Conservation (phyloP, 768 basidiomycete genomes). For the Brasilioporus rufonigricans region DNA sequence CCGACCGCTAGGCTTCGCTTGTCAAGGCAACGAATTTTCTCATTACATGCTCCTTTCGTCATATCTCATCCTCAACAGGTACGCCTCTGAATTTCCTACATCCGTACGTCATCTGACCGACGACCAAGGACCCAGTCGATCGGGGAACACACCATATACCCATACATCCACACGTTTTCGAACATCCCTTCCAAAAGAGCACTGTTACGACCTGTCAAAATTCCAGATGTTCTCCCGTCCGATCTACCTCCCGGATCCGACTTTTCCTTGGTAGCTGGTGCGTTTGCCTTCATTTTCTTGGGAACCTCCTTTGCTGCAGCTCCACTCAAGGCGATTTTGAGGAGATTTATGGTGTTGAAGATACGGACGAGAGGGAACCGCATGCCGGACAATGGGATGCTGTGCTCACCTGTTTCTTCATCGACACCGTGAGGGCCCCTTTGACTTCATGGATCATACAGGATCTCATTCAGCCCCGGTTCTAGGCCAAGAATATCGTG, state of each 20-base stretch:
- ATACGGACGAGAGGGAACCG: slow-evolving; percentile 53
- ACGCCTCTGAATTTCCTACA: slow-evolving; percentile 12
- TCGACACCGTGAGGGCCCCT: slow-evolving; percentile 68
- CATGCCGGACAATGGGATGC: slow-evolving; percentile 85
- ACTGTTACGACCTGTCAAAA: slow-evolving; percentile 63
- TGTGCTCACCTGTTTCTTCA: slow-evolving; percentile 93
- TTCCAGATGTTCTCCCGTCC: slow-evolving; percentile 85
- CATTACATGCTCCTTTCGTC: slow-evolving; percentile 94
- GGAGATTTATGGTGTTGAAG: slow-evolving; percentile 73
- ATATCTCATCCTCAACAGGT: slow-evolving; percentile 86
- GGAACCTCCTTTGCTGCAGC: neutral
- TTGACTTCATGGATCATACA: neutral
- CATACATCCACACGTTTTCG: slow-evolving; percentile 91
- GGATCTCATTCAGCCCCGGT: neutral
- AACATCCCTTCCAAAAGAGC: slow-evolving; percentile 61
- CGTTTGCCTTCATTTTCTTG: slow-evolving; percentile 14
- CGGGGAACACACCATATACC: slow-evolving; percentile 76
- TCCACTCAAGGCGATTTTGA: slow-evolving; percentile 75
- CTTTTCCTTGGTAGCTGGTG: slow-evolving; percentile 86
- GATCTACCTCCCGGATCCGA: slow-evolving; percentile 60
- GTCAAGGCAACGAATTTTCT: slow-evolving; percentile 92
- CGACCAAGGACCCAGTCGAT: slow-evolving; percentile 55
- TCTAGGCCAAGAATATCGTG: slow-evolving; percentile 85
- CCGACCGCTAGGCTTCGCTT: slow-evolving; percentile 25
- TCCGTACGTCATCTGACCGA: neutral